Evolutionary conservation across 1,284 basidiomycete genomes (phyloP), one percentile per base, ranked within the genome.

Genomic region (Stygiomarasmius scandens): DNA sequence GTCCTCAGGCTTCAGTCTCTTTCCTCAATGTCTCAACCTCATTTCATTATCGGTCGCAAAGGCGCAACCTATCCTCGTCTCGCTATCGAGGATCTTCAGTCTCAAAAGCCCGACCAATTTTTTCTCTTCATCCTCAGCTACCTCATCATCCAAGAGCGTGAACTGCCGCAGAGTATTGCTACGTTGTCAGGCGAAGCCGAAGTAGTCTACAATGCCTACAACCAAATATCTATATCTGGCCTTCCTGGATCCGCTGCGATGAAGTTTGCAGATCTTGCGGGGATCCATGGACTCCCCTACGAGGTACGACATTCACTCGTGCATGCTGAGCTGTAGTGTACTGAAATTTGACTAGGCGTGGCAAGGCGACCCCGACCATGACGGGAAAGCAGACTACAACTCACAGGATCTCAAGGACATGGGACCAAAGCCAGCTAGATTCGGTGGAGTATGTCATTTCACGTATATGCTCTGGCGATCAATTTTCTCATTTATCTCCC

Each of bases 11-110:
- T n/a, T n/a, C n/a, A n/a, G n/a, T n/a, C n/a, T n/a, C n/a, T n/a
- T n/a, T n/a, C n/a, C n/a, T n/a, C n/a, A 47, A 47, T 47, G 45
- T 47, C 45, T 25, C 14, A 12, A 4, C n/a, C 5, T 23, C 22
- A 14, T n/a, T 6, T 5, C 12, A 47, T 47, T 12, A 47, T 25
- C 22, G 45, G 45, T 20, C 14, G 25, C 45, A 19, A 22, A 12
- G 43, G 43, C 16, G 45, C 22, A 47, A 47, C 45, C 45, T 23
- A 47, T 23, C 45, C 45, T 24, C 45, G 45, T 47, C 45, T 47
- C 45, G 16, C 45, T 23, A 47, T 47, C 22, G 19, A 47, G 5
- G 45, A 47, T 23, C 45, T 47, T 25, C 12, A 47, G 25, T 19
- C 16, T 23, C n/a, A n/a, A 20, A 20, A 47, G 12, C 16, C 2